Evolutionary conservation across 768 basidiomycete species (phyloP).

Genomic region (Podaxis pistillaris): DNA sequence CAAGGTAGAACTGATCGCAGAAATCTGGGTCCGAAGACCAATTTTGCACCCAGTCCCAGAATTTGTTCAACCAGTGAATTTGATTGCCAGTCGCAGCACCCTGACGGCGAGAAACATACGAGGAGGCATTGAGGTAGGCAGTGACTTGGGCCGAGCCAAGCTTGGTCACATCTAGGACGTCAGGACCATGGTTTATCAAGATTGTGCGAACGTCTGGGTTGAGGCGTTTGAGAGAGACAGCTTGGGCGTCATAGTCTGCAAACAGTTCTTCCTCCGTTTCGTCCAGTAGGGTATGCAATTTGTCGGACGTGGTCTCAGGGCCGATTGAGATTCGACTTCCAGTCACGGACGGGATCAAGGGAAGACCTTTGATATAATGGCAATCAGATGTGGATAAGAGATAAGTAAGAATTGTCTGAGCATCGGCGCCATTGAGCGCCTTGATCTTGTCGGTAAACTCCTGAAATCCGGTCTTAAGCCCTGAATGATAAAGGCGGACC

Average conservation of each 20-base stretch:
- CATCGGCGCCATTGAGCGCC: slow-evolving; percentile 3
- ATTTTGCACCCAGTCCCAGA: slow-evolving; percentile 36
- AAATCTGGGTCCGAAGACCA: slow-evolving; percentile 21
- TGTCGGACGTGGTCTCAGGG: not conserved
- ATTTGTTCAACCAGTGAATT: slow-evolving; percentile 9
- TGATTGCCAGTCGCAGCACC: slow-evolving; percentile 13
- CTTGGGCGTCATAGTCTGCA: not conserved
- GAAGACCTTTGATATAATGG: slow-evolving; percentile 33
- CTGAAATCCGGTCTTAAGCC: not conserved
- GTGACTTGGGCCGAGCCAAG: slow-evolving; percentile 27
- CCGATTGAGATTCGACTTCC: slow-evolving; percentile 24
- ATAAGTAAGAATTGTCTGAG: slow-evolving; percentile 27
- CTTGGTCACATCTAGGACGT: slow-evolving; percentile 29
- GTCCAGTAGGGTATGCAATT: slow-evolving; percentile 28
- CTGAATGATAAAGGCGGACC: not conserved
- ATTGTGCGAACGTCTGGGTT: not conserved
- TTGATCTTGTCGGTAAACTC: not conserved
- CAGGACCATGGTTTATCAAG: slow-evolving; percentile 20
- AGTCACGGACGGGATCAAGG: slow-evolving; percentile 32
- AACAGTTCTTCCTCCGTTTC: slow-evolving; percentile 3
- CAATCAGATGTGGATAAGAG: slow-evolving; percentile 33
- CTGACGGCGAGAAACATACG: not conserved
- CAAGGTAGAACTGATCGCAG: slow-evolving; percentile 20
- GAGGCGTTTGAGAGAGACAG: slow-evolving; percentile 1
- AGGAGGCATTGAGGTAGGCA: slow-evolving; percentile 24